phyloP scores from a whole-genome alignment of 2,329 filamentous ascomycete species.

The Tolypocladium endophyticum region DNA sequence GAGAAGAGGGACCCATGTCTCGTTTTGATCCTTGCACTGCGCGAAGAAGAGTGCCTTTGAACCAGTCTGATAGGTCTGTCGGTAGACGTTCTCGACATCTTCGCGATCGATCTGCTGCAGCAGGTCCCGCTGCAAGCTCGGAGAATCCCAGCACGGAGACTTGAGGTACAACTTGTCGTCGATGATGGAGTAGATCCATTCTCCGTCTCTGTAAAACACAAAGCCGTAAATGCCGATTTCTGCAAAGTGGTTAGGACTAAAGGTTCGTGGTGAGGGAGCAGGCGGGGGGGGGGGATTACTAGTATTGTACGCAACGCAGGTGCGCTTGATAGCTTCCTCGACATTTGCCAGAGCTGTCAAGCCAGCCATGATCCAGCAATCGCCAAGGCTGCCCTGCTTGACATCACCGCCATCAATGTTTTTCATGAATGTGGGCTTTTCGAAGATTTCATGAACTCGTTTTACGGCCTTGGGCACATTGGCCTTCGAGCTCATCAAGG shows the following conservation, averaged over 20 bases:
- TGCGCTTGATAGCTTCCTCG: constrained; percentile 55
- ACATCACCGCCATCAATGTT: constrained; percentile 63
- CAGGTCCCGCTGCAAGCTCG: constrained; percentile 61
- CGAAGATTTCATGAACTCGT: constrained; percentile 63
- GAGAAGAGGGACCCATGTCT: constrained; percentile 72
- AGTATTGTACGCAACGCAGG: constrained; percentile 67
- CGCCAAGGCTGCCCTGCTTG: constrained; percentile 66
- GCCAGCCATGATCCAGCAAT: constrained; percentile 76
- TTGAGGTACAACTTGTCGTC: constrained; percentile 85
- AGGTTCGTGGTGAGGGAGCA: too few species aligned
- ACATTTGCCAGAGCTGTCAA: constrained; percentile 69
- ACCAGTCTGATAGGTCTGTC: constrained; percentile 61
- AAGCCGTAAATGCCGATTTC: constrained; percentile 78
- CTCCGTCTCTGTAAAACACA: constrained; percentile 77
- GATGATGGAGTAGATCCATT: constrained; percentile 86
- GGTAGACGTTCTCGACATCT: constrained; percentile 61
- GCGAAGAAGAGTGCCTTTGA: constrained; percentile 72
- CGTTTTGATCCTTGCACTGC: constrained; percentile 63
- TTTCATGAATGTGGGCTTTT: constrained; percentile 57
- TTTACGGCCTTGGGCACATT: constrained; percentile 64
- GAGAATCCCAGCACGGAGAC: constrained; percentile 73
- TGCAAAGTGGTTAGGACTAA: constrained; percentile 1
- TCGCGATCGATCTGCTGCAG: constrained; percentile 67
- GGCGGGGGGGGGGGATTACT: constrained; percentile 21
- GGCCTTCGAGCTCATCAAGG: constrained; percentile 33